Evolutionary conservation across 75 land plant species (phyloP), one percentile per base, ranked within the genome.

Genomic region (Sequoiadendron giganteum): DNA sequence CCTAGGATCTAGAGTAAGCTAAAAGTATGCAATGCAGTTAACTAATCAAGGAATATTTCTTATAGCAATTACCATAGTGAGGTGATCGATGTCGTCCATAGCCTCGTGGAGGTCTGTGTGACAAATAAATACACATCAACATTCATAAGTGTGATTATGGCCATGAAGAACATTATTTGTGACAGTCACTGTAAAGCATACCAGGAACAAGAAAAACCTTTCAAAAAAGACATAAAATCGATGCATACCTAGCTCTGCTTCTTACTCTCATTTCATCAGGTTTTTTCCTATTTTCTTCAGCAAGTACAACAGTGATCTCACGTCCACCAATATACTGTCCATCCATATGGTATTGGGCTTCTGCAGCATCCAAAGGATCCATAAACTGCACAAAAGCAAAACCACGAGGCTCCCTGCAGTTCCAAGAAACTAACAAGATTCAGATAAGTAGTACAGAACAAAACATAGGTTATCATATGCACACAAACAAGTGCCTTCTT

Each of bases 321-420:
- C 96, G 92, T 15, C 95, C 95, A 78, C 94, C 92, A 91, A 95
- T 91, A 25, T 79, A 47, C 83, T 90, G 90, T 7, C 96, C 86
- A 89, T 95, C 94, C 95, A 94, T 94, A 56, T 92, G 91, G 85
- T 90, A 88, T 43, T 94, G 95, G 58, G 96, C 96, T 78, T 94
- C 95, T 19, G 92, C 86, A 25, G 96, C 96, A 86, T 95, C 94
- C 88, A 89, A 85, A 56, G 95, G 90, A 88, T 95, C 94, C 88
- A 94, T 89, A 89, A 92, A 95, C 91, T 95, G 93, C 87, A 95
- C 96, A 92, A 95, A 95, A 14, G 93, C 96, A 93, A 95, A 94
- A 21, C 96, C 96, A 81, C 96, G 92, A 61, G 96, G 96, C 85
- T 95, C 95, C 90, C 95, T 95, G 90, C 82, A 92, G 30, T 82